Percentiles rank a stretch among this genome's conserved stretches.
Conservation (phyloP, 2,329 filamentous ascomycete genomes). For the Hypoxylon rubiginosum region DNA sequence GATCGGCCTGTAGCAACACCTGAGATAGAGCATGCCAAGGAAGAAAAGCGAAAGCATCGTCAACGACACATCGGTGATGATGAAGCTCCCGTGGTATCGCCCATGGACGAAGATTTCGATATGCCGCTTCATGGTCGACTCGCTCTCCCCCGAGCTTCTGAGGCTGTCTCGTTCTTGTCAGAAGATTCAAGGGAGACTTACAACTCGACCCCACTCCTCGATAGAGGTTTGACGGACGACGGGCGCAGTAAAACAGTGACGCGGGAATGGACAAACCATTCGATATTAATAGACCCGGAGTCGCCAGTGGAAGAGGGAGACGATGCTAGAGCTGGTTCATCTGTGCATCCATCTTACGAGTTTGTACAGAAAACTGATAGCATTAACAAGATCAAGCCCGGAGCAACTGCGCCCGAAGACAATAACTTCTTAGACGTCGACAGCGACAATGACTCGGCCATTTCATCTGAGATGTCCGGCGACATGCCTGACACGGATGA, state of each 20-base stretch:
- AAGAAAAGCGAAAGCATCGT: slow-evolving; percentile 62
- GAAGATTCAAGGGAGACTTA: slow-evolving; percentile 80
- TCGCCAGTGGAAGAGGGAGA: slow-evolving; percentile 45
- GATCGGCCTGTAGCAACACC: slow-evolving; percentile 36
- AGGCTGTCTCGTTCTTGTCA: slow-evolving; percentile 64
- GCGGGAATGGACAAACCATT: slow-evolving; percentile 67
- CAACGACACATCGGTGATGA: slow-evolving; percentile 62
- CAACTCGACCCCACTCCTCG: slow-evolving; percentile 81
- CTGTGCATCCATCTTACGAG: slow-evolving; percentile 64
- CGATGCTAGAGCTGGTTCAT: slow-evolving; percentile 51
- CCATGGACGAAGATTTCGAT: slow-evolving; percentile 43
- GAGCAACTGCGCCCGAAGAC: slow-evolving; percentile 48
- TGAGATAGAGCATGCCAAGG: slow-evolving; percentile 47
- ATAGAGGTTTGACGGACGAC: slow-evolving; percentile 72
- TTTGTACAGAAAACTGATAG: slow-evolving; percentile 68
- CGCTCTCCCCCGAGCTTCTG: slow-evolving; percentile 50
- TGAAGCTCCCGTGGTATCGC: slow-evolving; percentile 52
- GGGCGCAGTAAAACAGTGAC: slow-evolving; percentile 58
- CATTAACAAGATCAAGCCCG: slow-evolving; percentile 59
- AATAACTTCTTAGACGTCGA: slow-evolving; percentile 53
- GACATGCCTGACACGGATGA: slow-evolving; percentile 59
- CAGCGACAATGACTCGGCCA: slow-evolving; percentile 67
- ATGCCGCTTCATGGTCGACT: slow-evolving; percentile 41
- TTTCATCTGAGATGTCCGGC: slow-evolving; percentile 73
- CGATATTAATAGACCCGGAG: slow-evolving; percentile 65